Evolutionary conservation across 208 protist species (phyloP), one percentile per base, ranked within the genome.

Genomic region (Trypanosoma melophagium): DNA sequence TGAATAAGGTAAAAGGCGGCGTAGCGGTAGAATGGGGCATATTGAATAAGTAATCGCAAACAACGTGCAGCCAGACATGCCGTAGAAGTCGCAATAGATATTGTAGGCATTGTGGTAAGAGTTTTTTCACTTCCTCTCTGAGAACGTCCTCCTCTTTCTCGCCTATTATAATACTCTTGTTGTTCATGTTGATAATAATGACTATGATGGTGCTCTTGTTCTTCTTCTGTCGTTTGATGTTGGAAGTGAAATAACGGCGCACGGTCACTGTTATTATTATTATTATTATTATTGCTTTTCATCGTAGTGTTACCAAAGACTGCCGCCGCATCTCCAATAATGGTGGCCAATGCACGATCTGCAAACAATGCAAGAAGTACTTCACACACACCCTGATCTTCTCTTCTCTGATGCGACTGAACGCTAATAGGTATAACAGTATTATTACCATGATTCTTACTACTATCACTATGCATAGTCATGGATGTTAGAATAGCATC

Each of bases 1-100:
- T 71, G 66, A 13, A 71, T 31, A 2, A 71, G 19, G 28, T 59
- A 62, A 62, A 71, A 71, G 7, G 40, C 66, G 5, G 31, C 66
- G 50, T 65, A 59, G 10, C 66, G 53, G 24, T 71, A 52, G 38
- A 35, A 62, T 42, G 66, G 66, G 2, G 55, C 66, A 54, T 65
- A 38, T 40, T 71, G 66, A 24, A 71, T 42, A 51, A 71, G 44
- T 19, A 71, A 52, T 31, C 66, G 56, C 25, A 71, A 31, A 40
- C 66, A 71, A 28, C 55, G 66, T 2, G 66, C 66, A n/a, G 66
- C 54, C 38, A 71, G 55, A 17, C 28, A 52, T 21, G 50, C n/a
- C 38, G 55, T 52, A 3, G 24, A 24, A 31, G 49, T 71, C 7
- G 41, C 61, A 53, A 41, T 40, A 51, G 17, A 16, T 47, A 21